Evolutionary conservation across 768 basidiomycete species (phyloP), one percentile per base, ranked within the genome.

Genomic region (Brasilioporus rufonigricans): DNA sequence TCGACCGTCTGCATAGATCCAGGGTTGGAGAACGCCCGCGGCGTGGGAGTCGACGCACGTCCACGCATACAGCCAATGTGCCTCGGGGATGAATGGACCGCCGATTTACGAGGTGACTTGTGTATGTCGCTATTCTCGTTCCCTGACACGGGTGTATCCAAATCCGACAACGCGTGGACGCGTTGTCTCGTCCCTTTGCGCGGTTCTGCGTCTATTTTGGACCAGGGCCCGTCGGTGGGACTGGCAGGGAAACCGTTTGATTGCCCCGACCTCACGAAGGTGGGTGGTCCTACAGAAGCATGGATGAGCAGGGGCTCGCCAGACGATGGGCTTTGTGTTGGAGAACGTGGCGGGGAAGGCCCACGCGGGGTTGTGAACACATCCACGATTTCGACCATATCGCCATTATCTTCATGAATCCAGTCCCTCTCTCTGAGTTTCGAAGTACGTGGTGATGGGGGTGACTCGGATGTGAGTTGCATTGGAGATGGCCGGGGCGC

Each of bases 51-150:
- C 9, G 53, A 48, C 2, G 49, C 36, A 26, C 52, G 58, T 26
- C 44, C 32, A 23, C 33, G 48, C 31, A 5, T 14, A 36, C 13
- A 13, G 23, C 18, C 1, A 26, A n/a, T 21, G 32, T 63, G 57
- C n/a, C 66, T 57, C 24, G 66, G 66, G 29, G 67, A 67, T 19
- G 67, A 61, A 35, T 67, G 66, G 3, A 26, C 48, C 18, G 36
- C 57, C 7, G 64, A 67, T 26, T 64, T 67, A 26, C 66, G 66
- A 16, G 67, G 66, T 0, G 66, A 67, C 29, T 68, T 67, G 41
- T 33, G 62, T 36, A 57, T 21, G 0, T 40, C 24, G 6, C 55
- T 21, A 23, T n/a, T 45, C 38, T 60, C 59, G 12, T 35, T 52
- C 24, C 49, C 48, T 19, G 57, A 57, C 16, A 14, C 13, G 10